phyloP scores from a whole-genome alignment of 2,329 filamentous ascomycete species.

The Cytospora chrysosperma region DNA sequence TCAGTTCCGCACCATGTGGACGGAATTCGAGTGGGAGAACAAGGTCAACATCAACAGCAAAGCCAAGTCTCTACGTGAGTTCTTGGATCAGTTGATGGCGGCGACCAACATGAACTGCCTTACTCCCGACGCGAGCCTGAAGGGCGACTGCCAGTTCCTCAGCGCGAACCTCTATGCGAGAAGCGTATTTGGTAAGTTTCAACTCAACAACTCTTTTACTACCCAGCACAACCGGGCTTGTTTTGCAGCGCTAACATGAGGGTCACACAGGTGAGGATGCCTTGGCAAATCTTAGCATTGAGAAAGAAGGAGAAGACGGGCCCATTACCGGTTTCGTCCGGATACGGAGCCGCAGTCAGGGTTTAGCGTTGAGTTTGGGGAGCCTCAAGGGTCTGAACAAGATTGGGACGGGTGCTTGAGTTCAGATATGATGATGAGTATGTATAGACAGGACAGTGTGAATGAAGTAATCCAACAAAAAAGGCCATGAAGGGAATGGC shows the following conservation, averaged over 20 bases:
- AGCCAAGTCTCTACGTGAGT: slow-evolving; percentile 85
- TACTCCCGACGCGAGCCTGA: slow-evolving; percentile 92
- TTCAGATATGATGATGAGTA: not conserved
- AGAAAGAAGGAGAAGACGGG: slow-evolving; percentile 93
- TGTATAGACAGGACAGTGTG: slow-evolving; percentile 10
- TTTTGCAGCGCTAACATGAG: slow-evolving; percentile 7
- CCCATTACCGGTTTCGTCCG: slow-evolving; percentile 96
- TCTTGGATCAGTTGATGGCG: slow-evolving; percentile 92
- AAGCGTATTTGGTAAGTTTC: slow-evolving; percentile 90
- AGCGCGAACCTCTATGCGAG: slow-evolving; percentile 95
- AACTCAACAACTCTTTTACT: slow-evolving; percentile 11
- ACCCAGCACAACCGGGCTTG: too few species aligned
- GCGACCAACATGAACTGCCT: slow-evolving; percentile 98
- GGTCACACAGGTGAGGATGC: slow-evolving; percentile 82
- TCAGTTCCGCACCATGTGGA: slow-evolving; percentile 99
- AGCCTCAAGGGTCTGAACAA: slow-evolving; percentile 94
- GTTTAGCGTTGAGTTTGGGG: slow-evolving; percentile 87
- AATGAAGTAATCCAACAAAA: slow-evolving; percentile 13
- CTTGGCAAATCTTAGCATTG: slow-evolving; percentile 93
- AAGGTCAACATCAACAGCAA: slow-evolving; percentile 99
- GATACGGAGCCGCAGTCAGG: slow-evolving; percentile 96
- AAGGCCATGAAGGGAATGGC: slow-evolving; percentile 3
- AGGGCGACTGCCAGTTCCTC: slow-evolving; percentile 96
- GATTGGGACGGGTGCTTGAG: slow-evolving; percentile 51
- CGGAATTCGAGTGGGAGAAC: slow-evolving; percentile 99